Conservation (phyloP, 306 rosid genomes). For the Citrullus mucosospermus region DNA sequence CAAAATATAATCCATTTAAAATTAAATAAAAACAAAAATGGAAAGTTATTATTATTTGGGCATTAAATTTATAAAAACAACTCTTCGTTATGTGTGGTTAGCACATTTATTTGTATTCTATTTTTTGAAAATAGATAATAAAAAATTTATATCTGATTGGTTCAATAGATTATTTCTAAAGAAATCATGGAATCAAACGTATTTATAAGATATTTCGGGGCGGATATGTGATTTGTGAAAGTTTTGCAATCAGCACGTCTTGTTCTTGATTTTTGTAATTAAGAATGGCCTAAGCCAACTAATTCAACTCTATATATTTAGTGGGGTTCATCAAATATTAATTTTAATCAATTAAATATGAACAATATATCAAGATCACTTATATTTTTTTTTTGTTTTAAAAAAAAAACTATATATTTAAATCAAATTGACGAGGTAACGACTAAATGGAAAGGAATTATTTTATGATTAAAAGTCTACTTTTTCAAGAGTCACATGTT, state of each 20-base stretch:
- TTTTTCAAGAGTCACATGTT: neutral
- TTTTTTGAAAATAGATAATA: neutral
- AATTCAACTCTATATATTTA: neutral
- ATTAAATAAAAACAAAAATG: no score
- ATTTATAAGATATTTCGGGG: neutral
- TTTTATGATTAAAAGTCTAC: no score
- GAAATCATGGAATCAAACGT: neutral
- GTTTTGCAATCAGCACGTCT: neutral
- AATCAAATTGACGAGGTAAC: neutral
- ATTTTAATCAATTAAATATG: neutral
- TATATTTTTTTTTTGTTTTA: no score
- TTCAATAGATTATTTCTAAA: neutral
- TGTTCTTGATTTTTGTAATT: neutral
- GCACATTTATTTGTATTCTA: neutral
- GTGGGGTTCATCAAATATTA: neutral
- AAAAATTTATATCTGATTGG: neutral
- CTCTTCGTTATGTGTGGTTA: neutral
- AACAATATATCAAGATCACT: neutral
- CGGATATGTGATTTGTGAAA: neutral
- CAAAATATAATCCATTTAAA: no score
- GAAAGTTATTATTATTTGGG: neutral
- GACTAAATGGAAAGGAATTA: neutral
- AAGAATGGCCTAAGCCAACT: neutral
- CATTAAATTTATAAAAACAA: neutral
- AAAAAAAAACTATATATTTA: no score